These are phyloP conservation scores for Elsinoe fawcettii DNA, from an alignment of 2,329 filamentous ascomycete species.

Conservation along the genomic window DNA sequence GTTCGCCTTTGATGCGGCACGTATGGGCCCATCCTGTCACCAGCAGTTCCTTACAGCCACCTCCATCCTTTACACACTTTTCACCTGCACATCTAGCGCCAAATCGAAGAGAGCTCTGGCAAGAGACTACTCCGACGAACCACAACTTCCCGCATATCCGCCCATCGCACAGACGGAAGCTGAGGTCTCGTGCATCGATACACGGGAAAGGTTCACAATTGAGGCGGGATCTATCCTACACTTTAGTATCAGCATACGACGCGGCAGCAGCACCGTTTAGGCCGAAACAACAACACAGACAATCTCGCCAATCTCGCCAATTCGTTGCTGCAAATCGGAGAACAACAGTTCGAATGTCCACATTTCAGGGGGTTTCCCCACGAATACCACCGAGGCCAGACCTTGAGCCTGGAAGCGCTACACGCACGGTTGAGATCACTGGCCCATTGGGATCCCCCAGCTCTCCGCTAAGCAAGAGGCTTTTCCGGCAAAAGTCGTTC, in stretches of 20 bases:
- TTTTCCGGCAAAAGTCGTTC: constrained; percentile 16
- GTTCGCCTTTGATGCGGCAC: constrained; percentile 10
- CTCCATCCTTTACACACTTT: constrained; percentile 8
- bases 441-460: constrained; percentile 24
- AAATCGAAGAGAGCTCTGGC: constrained; percentile 13
- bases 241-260: constrained; percentile 14
- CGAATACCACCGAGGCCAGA: constrained; percentile 8
- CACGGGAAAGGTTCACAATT: constrained; percentile 7
- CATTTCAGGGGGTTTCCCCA: constrained; percentile 7
- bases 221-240: constrained; percentile 11
- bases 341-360: constrained; percentile 1
- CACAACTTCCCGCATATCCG: constrained; percentile 12
- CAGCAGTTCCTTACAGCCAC: constrained; percentile 8
- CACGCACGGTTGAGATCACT: constrained; percentile 13
- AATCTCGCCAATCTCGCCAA: background rate
- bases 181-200: constrained; percentile 8
- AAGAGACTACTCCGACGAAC: constrained; percentile 10
- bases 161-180: constrained; percentile 3
- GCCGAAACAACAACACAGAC: constrained; percentile 10
- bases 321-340: constrained; percentile 1
- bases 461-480: constrained; percentile 31
- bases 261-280: constrained; percentile 14
- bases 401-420: background rate
- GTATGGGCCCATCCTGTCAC: constrained; percentile 11
- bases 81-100: background rate